Base-by-base conservation (phyloP, 306 rosid genomes). In the Lathyrus sativus region DNA sequence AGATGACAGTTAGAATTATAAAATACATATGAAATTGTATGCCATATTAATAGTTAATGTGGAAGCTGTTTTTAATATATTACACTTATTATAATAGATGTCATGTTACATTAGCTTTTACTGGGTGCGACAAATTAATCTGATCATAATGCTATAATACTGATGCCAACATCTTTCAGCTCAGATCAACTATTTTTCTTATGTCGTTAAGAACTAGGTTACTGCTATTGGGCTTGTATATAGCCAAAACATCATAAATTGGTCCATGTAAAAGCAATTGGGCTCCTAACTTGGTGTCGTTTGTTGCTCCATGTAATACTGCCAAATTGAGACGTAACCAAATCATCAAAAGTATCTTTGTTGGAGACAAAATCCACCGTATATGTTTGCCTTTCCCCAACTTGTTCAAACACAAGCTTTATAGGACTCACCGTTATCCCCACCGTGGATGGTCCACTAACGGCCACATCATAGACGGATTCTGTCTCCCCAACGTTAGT, bases 181-280 rank as follows among this genome's bases (percentile, higher is more conserved):
- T 28, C 9, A 14, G 22, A 60, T 7, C 11, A 38, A 48, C 9
- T 38, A 31, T 2, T 38, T 61, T 61, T 9, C 17, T 61, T 15
- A 2, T 60, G 39, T 60, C 41, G 14, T 6, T 57, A n/a, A 38
- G 15, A 0, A 9, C 35, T 62, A 62, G 10, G 33, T 29, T 61
- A 38, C 14, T 38, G 11, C 33, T 38, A 24, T 37, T 39, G 80
- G 67, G 74, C 49, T 28, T 28, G 43, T 33, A 15, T 48, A 11
- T 19, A 3, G 33, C 28, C 62, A 24, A 11, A 41, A 2, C 29
- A 68, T 83, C 81, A 84, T 53, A 77, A 68, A 67, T 48, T 54
- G 5, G 88, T 80, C 98, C 98, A 90, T 60, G 90, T 77, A 44
- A 93, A 88, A 35, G 97, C 69, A 65, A 90, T 82, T 0, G 98